Conservation (phyloP, 306 rosid species). For the Oxytropis ochrocephala region DNA sequence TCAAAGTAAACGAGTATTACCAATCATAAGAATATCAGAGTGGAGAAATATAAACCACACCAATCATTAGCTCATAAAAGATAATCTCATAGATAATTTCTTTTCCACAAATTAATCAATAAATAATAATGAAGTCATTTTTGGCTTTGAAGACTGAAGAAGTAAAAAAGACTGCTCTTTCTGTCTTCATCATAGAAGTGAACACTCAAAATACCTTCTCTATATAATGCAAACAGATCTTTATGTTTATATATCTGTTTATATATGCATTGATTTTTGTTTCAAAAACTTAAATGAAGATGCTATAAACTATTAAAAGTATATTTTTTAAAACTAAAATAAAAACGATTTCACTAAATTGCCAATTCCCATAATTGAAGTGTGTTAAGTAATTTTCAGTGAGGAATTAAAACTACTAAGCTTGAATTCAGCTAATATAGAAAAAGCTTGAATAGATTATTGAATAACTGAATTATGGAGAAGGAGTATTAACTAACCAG, state of each 20-base stretch:
- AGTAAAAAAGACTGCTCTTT: neutral
- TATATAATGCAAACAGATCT: neutral
- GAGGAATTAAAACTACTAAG: neutral
- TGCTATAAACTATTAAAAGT: too few relatives aligned
- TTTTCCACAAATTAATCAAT: neutral
- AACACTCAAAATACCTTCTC: neutral
- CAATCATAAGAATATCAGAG: neutral
- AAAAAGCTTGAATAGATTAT: neutral
- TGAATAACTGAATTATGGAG: neutral
- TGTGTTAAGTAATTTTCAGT: neutral
- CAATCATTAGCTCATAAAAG: neutral
- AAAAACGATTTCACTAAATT: neutral
- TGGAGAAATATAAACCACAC: constrained; percentile 5
- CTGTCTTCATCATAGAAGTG: neutral
- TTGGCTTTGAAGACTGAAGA: neutral
- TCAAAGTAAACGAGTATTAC: neutral
- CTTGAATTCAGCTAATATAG: neutral
- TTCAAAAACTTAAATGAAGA: too few relatives aligned
- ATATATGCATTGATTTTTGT: too few relatives aligned
- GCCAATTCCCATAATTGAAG: neutral
- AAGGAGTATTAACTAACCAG: constrained; percentile 36
- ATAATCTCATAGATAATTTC: neutral
- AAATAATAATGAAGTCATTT: neutral
- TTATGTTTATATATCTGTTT: too few relatives aligned
- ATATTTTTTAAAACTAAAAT: neutral